Conservation (phyloP, 345 rosid species). For the Eucalyptus viminalis region DNA sequence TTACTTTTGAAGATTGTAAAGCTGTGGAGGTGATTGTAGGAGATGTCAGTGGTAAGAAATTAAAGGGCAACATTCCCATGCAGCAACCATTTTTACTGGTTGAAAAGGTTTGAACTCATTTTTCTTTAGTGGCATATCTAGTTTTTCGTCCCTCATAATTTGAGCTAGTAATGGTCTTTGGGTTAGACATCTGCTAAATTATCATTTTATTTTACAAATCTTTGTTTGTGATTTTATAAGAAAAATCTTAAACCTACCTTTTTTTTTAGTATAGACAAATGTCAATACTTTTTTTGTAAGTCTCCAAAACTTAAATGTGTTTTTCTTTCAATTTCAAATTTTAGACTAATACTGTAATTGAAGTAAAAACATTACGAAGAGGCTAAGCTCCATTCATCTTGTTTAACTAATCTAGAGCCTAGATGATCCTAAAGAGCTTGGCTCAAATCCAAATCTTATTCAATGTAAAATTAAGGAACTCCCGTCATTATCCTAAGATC, state of each 20-base stretch:
- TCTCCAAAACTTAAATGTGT: background rate
- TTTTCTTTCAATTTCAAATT: background rate
- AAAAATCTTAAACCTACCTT: too few relatives aligned
- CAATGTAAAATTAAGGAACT: fast-evolving
- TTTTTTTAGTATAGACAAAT: too few relatives aligned
- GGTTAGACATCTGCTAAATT: background rate
- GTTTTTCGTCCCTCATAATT: fast-evolving
- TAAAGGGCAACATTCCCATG: fast-evolving
- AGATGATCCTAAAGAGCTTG: background rate
- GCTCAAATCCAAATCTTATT: background rate
- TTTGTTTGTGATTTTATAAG: fast-evolving
- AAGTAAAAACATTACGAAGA: fast-evolving
- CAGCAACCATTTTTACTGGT: fast-evolving
- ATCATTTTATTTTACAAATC: background rate
- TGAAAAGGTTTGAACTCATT: fast-evolving
- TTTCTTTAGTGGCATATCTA: fast-evolving
- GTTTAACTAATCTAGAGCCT: background rate
- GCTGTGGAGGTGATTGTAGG: background rate
- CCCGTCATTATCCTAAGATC: background rate
- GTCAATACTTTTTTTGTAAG: fast-evolving
- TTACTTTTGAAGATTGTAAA: fast-evolving
- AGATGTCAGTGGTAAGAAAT: fast-evolving
- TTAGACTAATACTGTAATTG: background rate
- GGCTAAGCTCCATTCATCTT: background rate
- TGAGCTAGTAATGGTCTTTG: too few relatives aligned